These are phyloP conservation scores for Venturia oleaginea DNA, from an alignment of 2,329 filamentous ascomycete genomes.

Conservation along the genomic window DNA sequence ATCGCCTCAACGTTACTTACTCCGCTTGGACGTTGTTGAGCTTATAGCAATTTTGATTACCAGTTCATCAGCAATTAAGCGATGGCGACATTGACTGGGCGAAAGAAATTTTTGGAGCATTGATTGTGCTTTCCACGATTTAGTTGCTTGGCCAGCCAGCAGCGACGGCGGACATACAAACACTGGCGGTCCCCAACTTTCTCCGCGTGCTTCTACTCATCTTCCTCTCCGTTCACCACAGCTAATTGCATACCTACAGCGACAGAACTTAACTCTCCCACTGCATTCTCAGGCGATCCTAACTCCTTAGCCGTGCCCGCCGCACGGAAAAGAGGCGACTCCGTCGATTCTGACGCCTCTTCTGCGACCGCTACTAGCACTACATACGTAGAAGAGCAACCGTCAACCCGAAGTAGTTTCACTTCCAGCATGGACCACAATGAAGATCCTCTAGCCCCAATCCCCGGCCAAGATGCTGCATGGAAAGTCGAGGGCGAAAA, in stretches of 20 bases:
- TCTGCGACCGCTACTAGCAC: conserved; percentile 3
- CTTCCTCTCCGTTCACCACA: background rate
- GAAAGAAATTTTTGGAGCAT: background rate
- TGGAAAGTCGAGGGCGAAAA: conserved; percentile 64
- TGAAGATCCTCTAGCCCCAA: conserved; percentile 22
- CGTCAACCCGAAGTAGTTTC: background rate
- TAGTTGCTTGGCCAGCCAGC: background rate
- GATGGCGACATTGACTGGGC: background rate
- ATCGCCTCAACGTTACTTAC: no score
- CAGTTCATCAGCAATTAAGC: no score
- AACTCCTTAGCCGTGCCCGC: conserved; percentile 42
- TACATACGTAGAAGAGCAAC: conserved; percentile 11
- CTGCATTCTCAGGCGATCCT: conserved; percentile 11
- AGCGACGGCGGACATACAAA: background rate
- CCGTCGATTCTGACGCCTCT: conserved; percentile 41
- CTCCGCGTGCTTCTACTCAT: background rate
- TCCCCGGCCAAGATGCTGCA: conserved; percentile 56
- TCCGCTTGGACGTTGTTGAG: no score
- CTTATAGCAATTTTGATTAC: no score
- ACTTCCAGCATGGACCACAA: conserved; percentile 22
- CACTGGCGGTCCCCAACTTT: background rate
- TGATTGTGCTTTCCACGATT: background rate
- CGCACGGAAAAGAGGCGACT: conserved; percentile 54
- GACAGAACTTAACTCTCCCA: conserved; percentile 10
- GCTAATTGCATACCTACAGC: conserved; percentile 6